These are phyloP conservation scores for Trebouxiophyceae sp. DNA, from an alignment of 163 green algal genomes.

Conservation along the genomic window DNA sequence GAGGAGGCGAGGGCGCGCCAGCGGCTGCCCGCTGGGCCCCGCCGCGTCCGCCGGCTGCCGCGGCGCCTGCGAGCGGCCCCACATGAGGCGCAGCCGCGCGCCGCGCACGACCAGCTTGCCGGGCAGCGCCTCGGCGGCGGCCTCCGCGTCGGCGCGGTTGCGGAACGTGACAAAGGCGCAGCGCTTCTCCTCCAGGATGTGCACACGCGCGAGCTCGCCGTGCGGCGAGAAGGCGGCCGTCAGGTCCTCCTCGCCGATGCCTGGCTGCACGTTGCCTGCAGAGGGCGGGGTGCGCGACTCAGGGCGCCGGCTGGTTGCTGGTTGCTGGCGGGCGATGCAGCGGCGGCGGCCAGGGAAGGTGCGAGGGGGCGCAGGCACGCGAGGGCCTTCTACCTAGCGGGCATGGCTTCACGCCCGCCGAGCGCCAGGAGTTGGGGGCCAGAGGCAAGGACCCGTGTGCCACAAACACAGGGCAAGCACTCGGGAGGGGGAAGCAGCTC, in stretches of 20 bases:
- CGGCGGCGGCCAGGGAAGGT: too few relatives aligned
- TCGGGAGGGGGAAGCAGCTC: too few relatives aligned
- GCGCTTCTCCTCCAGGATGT: constrained; percentile 44
- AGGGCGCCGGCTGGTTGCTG: too few relatives aligned
- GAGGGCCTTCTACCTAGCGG: too few relatives aligned
- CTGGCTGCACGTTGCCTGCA: not conserved
- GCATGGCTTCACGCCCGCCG: too few relatives aligned
- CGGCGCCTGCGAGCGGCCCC: constrained; percentile 63
- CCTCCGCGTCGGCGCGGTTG: constrained; percentile 52
- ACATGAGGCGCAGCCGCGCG: constrained; percentile 74
- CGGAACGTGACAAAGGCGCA: constrained; percentile 93
- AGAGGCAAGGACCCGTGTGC: too few relatives aligned
- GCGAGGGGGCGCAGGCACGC: too few relatives aligned
- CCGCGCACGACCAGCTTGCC: constrained; percentile 79
- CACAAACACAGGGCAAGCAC: too few relatives aligned
- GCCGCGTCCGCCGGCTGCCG: not conserved
- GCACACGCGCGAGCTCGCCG: constrained; percentile 76
- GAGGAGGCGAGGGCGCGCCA: not conserved
- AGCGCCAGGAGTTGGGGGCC: too few relatives aligned
- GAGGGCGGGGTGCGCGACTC: too few relatives aligned
- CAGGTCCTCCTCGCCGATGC: constrained; percentile 73
- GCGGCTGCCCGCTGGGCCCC: not conserved
- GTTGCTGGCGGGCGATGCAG: too few relatives aligned
- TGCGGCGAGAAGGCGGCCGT: constrained; percentile 79
- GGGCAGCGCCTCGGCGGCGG: constrained; percentile 67